These are phyloP conservation scores for Solanum verrucosum DNA, from an alignment of 257 asterid genomes.

Conservation along the genomic window DNA sequence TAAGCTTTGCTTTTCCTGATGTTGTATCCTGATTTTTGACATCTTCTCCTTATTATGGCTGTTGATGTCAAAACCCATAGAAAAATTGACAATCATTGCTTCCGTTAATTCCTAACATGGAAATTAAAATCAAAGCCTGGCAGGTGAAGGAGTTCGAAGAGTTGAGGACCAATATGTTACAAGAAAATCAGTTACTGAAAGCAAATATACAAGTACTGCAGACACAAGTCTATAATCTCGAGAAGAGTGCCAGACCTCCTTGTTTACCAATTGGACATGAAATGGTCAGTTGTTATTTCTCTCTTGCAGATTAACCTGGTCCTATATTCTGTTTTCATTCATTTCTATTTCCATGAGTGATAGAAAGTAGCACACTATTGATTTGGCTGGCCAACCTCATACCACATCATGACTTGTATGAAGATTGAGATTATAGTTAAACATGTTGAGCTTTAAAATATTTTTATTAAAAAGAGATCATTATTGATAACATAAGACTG, in stretches of 20 bases:
- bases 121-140: slow-evolving; percentile 41
- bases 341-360: not conserved
- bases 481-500: not conserved
- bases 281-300: slow-evolving; percentile 22
- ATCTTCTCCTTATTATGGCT: not conserved
- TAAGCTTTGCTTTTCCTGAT: not conserved
- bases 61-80: not conserved
- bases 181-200: slow-evolving; percentile 41
- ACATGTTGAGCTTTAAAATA: not conserved
- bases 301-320: not conserved
- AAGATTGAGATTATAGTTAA: not conserved
- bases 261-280: slow-evolving; percentile 25
- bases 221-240: slow-evolving; percentile 41
- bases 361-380: not conserved
- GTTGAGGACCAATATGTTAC: slow-evolving; percentile 35
- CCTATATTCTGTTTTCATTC: not conserved
- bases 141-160: slow-evolving; percentile 74
- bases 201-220: slow-evolving; percentile 39
- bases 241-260: slow-evolving; percentile 19
- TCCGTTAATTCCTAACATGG: slow-evolving; percentile 32
- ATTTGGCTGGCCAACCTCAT: not conserved
- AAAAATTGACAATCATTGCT: not conserved
- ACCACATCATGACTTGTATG: not conserved
- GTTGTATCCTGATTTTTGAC: not conserved
- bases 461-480: not conserved